phyloP scores from a whole-genome alignment of 2,329 filamentous ascomycete species.

The Albophoma yamanashiensis region DNA sequence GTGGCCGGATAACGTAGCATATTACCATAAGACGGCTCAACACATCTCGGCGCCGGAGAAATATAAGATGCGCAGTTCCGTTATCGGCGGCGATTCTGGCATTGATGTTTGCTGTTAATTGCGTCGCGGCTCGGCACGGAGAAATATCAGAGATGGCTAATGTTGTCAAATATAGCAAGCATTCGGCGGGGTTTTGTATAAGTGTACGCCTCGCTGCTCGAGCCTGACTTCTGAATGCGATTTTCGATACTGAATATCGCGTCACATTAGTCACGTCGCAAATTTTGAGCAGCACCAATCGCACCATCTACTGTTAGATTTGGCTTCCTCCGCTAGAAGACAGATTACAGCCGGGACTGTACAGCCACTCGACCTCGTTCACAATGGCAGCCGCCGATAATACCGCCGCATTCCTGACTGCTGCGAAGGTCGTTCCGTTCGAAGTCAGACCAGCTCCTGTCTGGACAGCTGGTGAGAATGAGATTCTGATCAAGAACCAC shows the following conservation, averaged over 20 bases:
- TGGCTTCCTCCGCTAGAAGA: no score
- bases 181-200: neutral
- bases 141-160: neutral
- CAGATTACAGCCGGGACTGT: neutral
- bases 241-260: neutral
- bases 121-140: neutral
- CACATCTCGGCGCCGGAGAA: neutral
- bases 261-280: neutral
- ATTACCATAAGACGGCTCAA: neutral
- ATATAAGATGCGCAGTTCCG: neutral
- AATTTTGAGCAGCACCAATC: neutral
- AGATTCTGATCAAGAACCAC: slow-evolving; percentile 17
- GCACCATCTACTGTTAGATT: neutral
- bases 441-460: neutral
- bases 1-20: neutral
- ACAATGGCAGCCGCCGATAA: neutral
- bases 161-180: neutral
- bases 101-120: neutral
- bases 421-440: neutral
- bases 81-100: neutral
- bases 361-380: neutral
- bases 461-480: slow-evolving; percentile 1
- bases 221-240: neutral
- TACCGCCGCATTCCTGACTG: neutral
- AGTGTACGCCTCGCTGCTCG: neutral